A percentile compares a stretch with the other conserved stretches of the same genome.
Evolutionary conservation across 108 stramenopile species (phyloP).

Genomic region (Mediolabrus comicus): DNA sequence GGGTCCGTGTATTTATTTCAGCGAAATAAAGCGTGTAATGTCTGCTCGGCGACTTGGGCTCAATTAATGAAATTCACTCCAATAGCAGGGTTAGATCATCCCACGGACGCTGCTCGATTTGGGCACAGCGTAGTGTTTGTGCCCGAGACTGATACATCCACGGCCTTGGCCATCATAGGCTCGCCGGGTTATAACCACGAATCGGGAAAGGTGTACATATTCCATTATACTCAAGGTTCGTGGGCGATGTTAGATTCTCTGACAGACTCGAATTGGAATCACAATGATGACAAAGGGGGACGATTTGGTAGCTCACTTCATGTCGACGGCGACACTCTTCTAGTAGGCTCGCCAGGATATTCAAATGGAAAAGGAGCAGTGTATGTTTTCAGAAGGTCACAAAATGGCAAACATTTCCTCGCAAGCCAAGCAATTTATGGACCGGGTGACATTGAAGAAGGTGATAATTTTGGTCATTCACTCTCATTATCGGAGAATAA

Average conservation of each 20-base stretch:
- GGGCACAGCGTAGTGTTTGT: constrained; percentile 30
- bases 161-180: constrained; percentile 28
- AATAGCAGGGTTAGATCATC: constrained; percentile 30
- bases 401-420: constrained; percentile 15
- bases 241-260: constrained; percentile 26
- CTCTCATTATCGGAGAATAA: constrained; percentile 25
- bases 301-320: constrained; percentile 38
- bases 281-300: constrained; percentile 6
- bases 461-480: constrained; percentile 43
- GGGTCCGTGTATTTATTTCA: constrained; percentile 45
- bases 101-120: constrained; percentile 35
- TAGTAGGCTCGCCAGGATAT: constrained; percentile 37
- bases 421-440: constrained; percentile 40
- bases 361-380: constrained; percentile 29
- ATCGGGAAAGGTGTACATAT: constrained; percentile 45
- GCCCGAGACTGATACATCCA: constrained; percentile 6
- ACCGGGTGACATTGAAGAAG: constrained; percentile 22
- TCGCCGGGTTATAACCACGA: constrained; percentile 36
- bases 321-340: constrained; percentile 23
- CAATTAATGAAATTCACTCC: constrained; percentile 38
- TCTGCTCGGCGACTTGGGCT: constrained; percentile 31
- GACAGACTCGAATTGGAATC: constrained; percentile 41
- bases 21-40: constrained; percentile 22
- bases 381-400: constrained; percentile 29
- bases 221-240: constrained; percentile 6